Evolutionary conservation across 805 yeast species (phyloP), one percentile per base, ranked within the genome.

Genomic region (Ogataea populi-albae): DNA sequence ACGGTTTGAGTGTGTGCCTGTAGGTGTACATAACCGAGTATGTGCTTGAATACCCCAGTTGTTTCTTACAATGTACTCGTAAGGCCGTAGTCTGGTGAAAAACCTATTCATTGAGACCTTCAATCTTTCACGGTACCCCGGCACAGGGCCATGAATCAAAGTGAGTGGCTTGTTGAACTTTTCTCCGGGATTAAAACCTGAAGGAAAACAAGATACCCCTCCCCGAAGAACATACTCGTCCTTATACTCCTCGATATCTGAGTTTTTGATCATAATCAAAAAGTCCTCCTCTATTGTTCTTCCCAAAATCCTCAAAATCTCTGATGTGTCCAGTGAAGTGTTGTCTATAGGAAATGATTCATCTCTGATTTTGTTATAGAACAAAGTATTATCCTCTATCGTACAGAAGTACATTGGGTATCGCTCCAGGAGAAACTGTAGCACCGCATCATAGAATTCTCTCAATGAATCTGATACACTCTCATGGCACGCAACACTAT

Each of bases 31-130:
- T n/a, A 75, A 46, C 26, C 61, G 64, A 31, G 68, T 62, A 49
- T 79, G 85, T 1, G 78, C 67, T 52, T 84, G 93, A 17, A 84
- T 58, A 0, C 81, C 68, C 86, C 88, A 84, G 43, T 84, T 84
- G 47, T 69, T 69, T 38, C 93, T 68, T 40, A 74, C 75, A 52
- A 83, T 81, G 32, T 69, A 68, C 37, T 75, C 74, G 20, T 69
- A 65, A 3, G 75, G 70, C 45, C 69, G 66, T 41, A 83, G 52
- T 42, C 76, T 69, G 18, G 66, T 64, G 55, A 84, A 84, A 52
- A 78, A 84, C 46, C 69, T 71, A 50, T 75, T 76, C 91, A 84
- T 84, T 16, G 84, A 73, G 5, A 66, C 47, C 53, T 74, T 70
- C 27, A 84, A 62, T 43, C 76, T 70, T 15, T 70, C 59, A 34